Evolutionary conservation across 441 rosid species (phyloP), one percentile per base, ranked within the genome.

Genomic region (Biscutella auriculata): DNA sequence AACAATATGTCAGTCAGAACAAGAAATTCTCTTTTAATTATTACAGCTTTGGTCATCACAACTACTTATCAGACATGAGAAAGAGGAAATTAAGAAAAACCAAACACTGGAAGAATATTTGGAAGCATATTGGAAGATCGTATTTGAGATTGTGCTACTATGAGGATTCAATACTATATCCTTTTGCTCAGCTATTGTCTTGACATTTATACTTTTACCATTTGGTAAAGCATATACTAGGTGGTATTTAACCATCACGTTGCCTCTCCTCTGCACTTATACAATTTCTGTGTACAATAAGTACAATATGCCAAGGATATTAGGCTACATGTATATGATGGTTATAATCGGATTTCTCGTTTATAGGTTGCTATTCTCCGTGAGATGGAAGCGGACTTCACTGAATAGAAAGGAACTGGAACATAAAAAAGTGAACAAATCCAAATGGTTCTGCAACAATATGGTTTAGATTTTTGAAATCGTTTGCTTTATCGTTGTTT

Each of bases 131-230:
- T 29, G 9, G 6, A 5, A 4, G 0, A 11, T 17, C 48, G 4
- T 12, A 25, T 4, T 2, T 5, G 2, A 30, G 11, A 3, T 37
- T 8, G 6, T 36, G 32, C 3, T 56, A 17, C 3, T 49, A 6
- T 47, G 32, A 45, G 62, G 47, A 44, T 17, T 28, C 8, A 54
- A 63, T 54, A 54, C 48, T 2, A 13, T 6, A 14, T 40, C 68
- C 5, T 63, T 63, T 37, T 5, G 0, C 6, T 19, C 6, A 3
- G 14, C 68, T 23, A 28, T 63, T 28, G 9, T 6, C 9, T 35
- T 37, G 12, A 46, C 62, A 10, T 63, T 35, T n/a, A 45, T 54
- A 35, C 61, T 63, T 26, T 28, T 54, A 54, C 68, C 62, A 5
- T 12, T 17, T 17, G 62, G 68, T 28, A 37, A 8, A 45, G 26